These are phyloP conservation scores for Cordyceps militaris DNA, from an alignment of 2,329 filamentous ascomycete genomes.

Conservation along the genomic window DNA sequence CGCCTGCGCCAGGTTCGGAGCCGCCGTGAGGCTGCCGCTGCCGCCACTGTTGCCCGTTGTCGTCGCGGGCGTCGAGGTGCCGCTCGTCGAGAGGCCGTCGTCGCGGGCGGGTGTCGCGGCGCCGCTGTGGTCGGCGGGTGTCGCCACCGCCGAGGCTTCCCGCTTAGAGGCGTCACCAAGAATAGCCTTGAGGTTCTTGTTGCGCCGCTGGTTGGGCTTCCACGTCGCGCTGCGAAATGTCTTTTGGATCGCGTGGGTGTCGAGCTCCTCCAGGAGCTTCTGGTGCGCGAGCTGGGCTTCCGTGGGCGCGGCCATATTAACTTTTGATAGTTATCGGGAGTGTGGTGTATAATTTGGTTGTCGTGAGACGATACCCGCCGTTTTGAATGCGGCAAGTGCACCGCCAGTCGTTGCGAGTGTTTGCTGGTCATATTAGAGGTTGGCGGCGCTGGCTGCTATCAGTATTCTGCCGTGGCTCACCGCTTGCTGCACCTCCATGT, in stretches of 20 bases:
- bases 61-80: constrained; percentile 49
- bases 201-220: constrained; percentile 89
- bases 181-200: constrained; percentile 98
- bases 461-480: constrained; percentile 29
- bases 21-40: constrained; percentile 36
- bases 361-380: neutral
- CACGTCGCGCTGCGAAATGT: constrained; percentile 85
- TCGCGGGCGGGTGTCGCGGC: constrained; percentile 56
- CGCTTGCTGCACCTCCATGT: constrained; percentile 16
- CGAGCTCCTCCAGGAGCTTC: constrained; percentile 80
- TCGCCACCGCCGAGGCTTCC: constrained; percentile 82
- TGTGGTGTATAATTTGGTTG: neutral
- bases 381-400: neutral
- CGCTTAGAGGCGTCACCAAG: constrained; percentile 80
- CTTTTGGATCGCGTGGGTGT: constrained; percentile 80
- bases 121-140: constrained; percentile 67
- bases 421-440: neutral
- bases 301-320: constrained; percentile 50
- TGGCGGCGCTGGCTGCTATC: neutral
- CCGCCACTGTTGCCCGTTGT: constrained; percentile 51
- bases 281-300: constrained; percentile 76
- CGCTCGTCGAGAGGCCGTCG: constrained; percentile 50
- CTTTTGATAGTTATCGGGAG: neutral
- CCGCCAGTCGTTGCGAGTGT: neutral
- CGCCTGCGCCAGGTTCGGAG: constrained; percentile 77